Base-by-base conservation (phyloP, 345 rosid species). In the Boechera retrofracta region DNA sequence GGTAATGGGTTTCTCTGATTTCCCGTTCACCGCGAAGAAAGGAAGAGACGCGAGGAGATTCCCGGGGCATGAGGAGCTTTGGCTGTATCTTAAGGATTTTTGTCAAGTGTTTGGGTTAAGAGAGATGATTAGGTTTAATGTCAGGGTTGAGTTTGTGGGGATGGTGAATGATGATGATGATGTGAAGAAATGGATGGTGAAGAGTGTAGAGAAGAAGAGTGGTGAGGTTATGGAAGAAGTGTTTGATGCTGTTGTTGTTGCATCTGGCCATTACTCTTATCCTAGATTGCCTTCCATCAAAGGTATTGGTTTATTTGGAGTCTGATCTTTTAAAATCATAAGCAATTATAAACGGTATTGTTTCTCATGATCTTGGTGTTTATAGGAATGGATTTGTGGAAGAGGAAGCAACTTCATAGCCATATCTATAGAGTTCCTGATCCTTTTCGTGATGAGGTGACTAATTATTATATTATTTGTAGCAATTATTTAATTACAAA, bases 231-330 rank as follows among this genome's bases (percentile, higher is more conserved):
- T 68, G 45, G 91, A 91, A 77, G 90, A 91, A 80, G 89, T 90
- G 16, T 94, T 82, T 74, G 97, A 94, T 81, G 97, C 97, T 15
- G 96, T 94, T 45, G 87, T 94, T 74, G 91, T 94, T 47, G 96
- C 94, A 33, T 77, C 89, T 45, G 98, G 96, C 1, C 97, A 94
- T 73, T 94, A 89, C 72, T 80, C 96, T 63, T 76, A 85, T 0
- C 98, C 97, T 35, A 86, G 85, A 70, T 39, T 89, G 83, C 93
- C 98, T 39, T 47, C 85, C 71, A 89, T 94, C 42, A 87, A 86
- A 88, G 98, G 98, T 92, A 42, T 4, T 41, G 45, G 11, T 41
- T 41, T 41, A 44, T 13, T 13, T 44, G 15, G 48, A 44, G 16
- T 4, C 16, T 15, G 15, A 47, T 47, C 18, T n/a, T 47, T 5